A percentile compares a stretch with the other conserved stretches of the same genome.
These are phyloP conservation scores for Fusarium irregulare DNA, from an alignment of 2,329 filamentous ascomycete species.

Conservation along the genomic window DNA sequence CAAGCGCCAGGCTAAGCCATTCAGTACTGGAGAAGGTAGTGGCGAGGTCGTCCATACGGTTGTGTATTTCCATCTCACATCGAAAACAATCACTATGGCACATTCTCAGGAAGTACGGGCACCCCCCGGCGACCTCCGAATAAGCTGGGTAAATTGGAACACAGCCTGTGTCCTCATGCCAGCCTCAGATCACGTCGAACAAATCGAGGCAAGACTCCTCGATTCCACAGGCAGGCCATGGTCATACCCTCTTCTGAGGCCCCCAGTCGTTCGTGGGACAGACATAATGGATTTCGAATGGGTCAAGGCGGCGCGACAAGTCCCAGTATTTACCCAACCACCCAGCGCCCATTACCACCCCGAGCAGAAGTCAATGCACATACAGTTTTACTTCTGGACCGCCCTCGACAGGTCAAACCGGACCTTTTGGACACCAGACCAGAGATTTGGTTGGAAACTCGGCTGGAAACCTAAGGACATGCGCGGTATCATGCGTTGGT, in stretches of 20 bases:
- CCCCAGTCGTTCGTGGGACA: not conserved
- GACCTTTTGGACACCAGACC: not conserved
- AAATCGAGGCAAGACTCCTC: not conserved
- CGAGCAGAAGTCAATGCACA: conserved; percentile 16
- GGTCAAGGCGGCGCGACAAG: not conserved
- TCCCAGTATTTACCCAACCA: not conserved
- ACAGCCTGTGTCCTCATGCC: not conserved
- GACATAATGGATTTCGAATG: not conserved
- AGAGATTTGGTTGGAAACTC: not conserved
- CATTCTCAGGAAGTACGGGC: not conserved
- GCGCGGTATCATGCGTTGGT: conserved; percentile 43
- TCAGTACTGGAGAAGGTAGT: not conserved
- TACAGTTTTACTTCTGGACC: conserved; percentile 45
- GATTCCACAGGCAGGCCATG: not conserved
- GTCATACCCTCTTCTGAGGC: not conserved
- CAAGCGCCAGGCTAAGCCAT: not conserved
- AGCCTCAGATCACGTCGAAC: not conserved
- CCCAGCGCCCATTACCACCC: not conserved
- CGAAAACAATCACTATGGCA: not conserved
- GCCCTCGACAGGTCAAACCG: conserved; percentile 37
- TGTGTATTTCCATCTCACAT: not conserved
- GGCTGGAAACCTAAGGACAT: conserved; percentile 1
- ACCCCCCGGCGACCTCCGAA: not conserved
- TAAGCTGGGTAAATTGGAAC: not conserved
- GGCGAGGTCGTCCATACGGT: not conserved